phyloP scores from a whole-genome alignment of 768 basidiomycete genomes.

The Solioccasus polychromus region DNA sequence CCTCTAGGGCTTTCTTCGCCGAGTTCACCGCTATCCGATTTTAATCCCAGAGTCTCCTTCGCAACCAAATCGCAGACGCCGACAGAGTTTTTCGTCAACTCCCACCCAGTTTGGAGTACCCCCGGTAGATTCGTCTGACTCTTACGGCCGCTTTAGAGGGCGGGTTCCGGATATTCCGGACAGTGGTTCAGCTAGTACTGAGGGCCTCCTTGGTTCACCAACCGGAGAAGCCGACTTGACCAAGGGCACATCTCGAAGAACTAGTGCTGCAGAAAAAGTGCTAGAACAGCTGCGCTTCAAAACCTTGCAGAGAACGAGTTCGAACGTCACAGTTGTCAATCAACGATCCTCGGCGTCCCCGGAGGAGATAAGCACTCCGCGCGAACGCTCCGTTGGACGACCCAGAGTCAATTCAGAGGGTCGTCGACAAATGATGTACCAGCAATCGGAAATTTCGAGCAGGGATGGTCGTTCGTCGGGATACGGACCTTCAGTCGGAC shows the following conservation, averaged over 20 bases:
- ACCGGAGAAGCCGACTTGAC: slow-evolving; percentile 35
- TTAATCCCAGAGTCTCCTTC: slow-evolving; percentile 44
- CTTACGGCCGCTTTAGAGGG: slow-evolving; percentile 17
- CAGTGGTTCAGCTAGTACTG: slow-evolving; percentile 17
- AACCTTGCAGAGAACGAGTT: slow-evolving; percentile 48
- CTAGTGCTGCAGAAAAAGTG: slow-evolving; percentile 67
- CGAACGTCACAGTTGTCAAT: slow-evolving; percentile 11
- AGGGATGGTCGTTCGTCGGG: slow-evolving; percentile 21
- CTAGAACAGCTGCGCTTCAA: slow-evolving; percentile 61
- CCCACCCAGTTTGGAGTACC: slow-evolving; percentile 10
- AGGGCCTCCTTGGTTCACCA: slow-evolving; percentile 25
- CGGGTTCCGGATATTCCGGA: slow-evolving; percentile 20
- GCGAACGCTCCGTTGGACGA: slow-evolving; percentile 21
- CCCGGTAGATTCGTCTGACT: slow-evolving; percentile 11
- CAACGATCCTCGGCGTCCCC: slow-evolving; percentile 16
- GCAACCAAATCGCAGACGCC: slow-evolving; percentile 23
- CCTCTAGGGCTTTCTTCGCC: slow-evolving; percentile 78
- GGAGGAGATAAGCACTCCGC: slow-evolving; percentile 14
- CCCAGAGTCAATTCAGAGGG: slow-evolving; percentile 29
- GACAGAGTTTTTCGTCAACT: slow-evolving; percentile 29
- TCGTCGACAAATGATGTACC: slow-evolving; percentile 24
- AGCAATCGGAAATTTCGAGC: slow-evolving; percentile 22
- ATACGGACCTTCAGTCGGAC: slow-evolving; percentile 20
- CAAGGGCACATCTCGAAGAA: slow-evolving; percentile 38
- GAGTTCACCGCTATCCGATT: slow-evolving; percentile 92